A percentile compares a stretch with the other conserved stretches of the same genome.
These are phyloP conservation scores for Cadophora sp. DNA, from an alignment of 2,329 filamentous ascomycete genomes.

Conservation along the genomic window DNA sequence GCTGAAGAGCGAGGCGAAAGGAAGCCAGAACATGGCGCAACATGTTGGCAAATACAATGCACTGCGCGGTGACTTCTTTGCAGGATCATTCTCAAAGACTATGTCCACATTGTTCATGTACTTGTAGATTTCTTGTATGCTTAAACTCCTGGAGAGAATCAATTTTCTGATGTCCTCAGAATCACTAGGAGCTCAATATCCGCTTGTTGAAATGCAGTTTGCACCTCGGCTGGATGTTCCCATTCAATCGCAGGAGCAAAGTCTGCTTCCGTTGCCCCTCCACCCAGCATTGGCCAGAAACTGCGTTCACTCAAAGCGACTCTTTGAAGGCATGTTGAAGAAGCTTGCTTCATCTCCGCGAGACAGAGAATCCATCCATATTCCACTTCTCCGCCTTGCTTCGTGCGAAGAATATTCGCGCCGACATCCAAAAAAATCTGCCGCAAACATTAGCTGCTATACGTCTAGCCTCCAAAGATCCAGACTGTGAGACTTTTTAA, in stretches of 20 bases:
- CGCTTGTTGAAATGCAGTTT: not conserved
- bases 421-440: not conserved
- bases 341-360: not conserved
- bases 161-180: not conserved
- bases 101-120: too few species aligned
- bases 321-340: not conserved
- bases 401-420: not conserved
- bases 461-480: not conserved
- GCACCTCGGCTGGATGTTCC: not conserved
- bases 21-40: too few species aligned
- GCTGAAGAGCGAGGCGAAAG: too few species aligned
- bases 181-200: not conserved
- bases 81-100: too few species aligned
- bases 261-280: not conserved
- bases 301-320: not conserved
- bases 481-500: not conserved
- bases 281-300: not conserved
- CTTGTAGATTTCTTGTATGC: too few species aligned
- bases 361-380: not conserved
- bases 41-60: too few species aligned
- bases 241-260: not conserved
- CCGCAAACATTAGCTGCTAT: not conserved
- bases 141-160: too few species aligned
- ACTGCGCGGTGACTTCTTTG: too few species aligned
- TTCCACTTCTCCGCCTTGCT: not conserved